Evolutionary conservation across 805 yeast species (phyloP).

Genomic region (Nakazawaea laoshanensis): DNA sequence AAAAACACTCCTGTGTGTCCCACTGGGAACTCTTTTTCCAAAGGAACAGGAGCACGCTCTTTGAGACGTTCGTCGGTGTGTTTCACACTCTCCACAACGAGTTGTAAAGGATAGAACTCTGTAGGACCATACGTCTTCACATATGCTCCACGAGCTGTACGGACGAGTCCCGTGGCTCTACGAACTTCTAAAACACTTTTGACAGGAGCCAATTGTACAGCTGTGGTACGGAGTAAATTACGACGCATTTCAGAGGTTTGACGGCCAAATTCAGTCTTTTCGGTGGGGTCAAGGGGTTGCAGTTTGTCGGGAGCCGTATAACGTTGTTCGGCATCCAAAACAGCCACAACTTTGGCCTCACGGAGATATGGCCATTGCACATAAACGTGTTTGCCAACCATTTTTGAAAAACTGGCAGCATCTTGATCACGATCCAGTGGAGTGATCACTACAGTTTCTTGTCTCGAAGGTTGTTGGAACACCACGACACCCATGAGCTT

Average conservation of each 20-base stretch:
- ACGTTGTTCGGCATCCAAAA: constrained; percentile 44
- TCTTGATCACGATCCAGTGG: constrained; percentile 48
- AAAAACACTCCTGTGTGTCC: constrained; percentile 67
- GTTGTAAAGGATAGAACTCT: constrained; percentile 66
- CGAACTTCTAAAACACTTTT: constrained; percentile 61
- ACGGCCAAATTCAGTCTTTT: constrained; percentile 34
- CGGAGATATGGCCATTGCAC: constrained; percentile 87
- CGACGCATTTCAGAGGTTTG: constrained; percentile 29
- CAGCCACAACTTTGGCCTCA: constrained; percentile 64
- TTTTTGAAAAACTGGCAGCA: constrained; percentile 56
- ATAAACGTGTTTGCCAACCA: constrained; percentile 56
- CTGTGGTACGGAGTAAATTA: constrained; percentile 44
- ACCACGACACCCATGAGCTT: constrained; percentile 59
- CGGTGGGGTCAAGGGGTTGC: constrained; percentile 37
- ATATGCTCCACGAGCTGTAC: constrained; percentile 66
- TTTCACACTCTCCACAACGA: constrained; percentile 65
- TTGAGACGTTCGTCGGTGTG: constrained; percentile 68
- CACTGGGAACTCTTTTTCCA: constrained; percentile 75
- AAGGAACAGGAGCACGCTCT: constrained; percentile 67
- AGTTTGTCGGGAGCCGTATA: constrained; percentile 29
- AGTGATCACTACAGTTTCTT: constrained; percentile 68
- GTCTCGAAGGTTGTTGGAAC: constrained; percentile 78
- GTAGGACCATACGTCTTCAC: constrained; percentile 58
- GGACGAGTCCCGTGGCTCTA: constrained; percentile 68
- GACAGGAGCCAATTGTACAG: constrained; percentile 48